Evolutionary conservation across 805 yeast species (phyloP), one percentile per base, ranked within the genome.

Genomic region (Ogataea glucozyma): DNA sequence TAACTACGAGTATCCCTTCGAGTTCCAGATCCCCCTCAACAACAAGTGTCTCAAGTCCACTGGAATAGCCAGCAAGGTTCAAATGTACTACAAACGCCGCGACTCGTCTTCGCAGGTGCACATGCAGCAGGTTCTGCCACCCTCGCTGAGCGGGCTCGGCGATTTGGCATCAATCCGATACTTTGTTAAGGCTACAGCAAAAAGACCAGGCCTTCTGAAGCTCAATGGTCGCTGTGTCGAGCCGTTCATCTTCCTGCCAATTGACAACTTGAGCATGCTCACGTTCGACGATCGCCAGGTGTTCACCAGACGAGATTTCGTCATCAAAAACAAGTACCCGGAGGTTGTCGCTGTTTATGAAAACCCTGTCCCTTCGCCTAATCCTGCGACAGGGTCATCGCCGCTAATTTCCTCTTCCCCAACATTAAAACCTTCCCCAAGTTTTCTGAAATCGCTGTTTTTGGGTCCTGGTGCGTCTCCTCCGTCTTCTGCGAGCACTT

Each of bases 181-280:
- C 56, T 81, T 73, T 54, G 69, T 82, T 41, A 81, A 81, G 58
- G 84, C 71, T 8, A 81, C 86, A 0, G 80, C 81, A 31, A 76
- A 75, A 44, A 56, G 81, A 34, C 61, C 81, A 2, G 69, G 79
- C 3, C 53, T 78, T 23, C 63, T 77, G 43, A 72, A 72, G 41
- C 38, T 68, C 20, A 81, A 78, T 46, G 53, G 72, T 23, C 63
- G 85, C 27, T 57, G 71, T 9, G 57, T 56, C 36, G 71, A 70
- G 34, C 83, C 81, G 4, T 76, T 83, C 49, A 61, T 66, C 3
- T 78, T 82, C 48, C 57, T 77, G 22, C 86, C 87, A 0, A 56
- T 72, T 26, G 79, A 60, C 41, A 38, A 45, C 23, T 38, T 41
- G 11, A 40, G 43, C 21, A 66, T 54, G 46, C 61, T 40, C 62